Conservation (phyloP, 148 eudicot species). For the Arctostaphylos glauca region DNA sequence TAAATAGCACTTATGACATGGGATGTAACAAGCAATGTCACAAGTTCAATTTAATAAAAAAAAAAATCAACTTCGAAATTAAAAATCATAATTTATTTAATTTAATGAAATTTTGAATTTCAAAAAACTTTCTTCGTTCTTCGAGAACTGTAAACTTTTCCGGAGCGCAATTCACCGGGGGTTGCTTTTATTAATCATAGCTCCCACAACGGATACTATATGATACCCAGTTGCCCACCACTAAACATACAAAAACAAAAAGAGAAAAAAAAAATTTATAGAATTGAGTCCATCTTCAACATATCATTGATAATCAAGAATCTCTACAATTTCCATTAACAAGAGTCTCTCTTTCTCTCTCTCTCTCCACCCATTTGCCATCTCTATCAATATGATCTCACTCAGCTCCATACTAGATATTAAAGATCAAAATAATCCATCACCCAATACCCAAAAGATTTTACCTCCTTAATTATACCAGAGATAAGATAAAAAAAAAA, state of each 20-base stretch:
- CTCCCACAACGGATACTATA: slow-evolving; percentile 8
- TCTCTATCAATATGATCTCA: slow-evolving; percentile 34
- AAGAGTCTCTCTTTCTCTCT: neutral
- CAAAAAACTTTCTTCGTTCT: too few species aligned
- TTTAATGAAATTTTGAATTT: too few species aligned
- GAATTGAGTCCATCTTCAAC: too few species aligned
- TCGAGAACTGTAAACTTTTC: too few species aligned
- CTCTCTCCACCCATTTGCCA: slow-evolving; percentile 38
- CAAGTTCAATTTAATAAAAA: too few species aligned
- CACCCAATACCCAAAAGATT: slow-evolving; percentile 4
- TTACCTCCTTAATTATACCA: too few species aligned
- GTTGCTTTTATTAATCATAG: neutral
- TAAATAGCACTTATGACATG: too few species aligned
- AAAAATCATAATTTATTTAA: too few species aligned
- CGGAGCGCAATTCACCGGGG: neutral
- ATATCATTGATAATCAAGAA: slow-evolving; percentile 10
- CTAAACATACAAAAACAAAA: neutral
- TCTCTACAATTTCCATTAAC: slow-evolving; percentile 14
- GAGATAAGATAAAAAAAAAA: neutral
- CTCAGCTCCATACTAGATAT: slow-evolving; percentile 28
- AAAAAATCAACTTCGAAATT: too few species aligned
- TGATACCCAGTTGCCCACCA: neutral
- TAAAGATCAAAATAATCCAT: neutral
- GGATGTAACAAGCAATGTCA: too few species aligned
- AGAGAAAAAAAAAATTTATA: neutral